Percentiles rank a stretch among this genome's conserved stretches.
Evolutionary conservation across 148 eudicot species (phyloP).

Genomic region (Rheum nobile): DNA sequence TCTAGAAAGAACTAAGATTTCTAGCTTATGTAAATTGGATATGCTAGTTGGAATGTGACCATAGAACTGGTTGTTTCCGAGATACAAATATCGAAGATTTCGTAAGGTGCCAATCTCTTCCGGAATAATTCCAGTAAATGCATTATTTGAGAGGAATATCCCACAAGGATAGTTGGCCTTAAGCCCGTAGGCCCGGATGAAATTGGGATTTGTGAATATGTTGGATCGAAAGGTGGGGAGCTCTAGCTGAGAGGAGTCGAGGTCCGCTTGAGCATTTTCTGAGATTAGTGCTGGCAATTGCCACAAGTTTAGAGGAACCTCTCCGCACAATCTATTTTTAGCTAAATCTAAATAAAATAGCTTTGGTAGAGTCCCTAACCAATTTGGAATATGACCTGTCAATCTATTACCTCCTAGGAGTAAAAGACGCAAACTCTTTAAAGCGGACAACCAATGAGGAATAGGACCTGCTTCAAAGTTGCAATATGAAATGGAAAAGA

Average conservation of each 20-base stretch:
- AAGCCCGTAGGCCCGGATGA: neutral
- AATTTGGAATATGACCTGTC: neutral
- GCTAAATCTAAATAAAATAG: neutral
- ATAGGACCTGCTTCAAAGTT: neutral
- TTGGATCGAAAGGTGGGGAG: neutral
- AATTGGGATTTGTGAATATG: neutral
- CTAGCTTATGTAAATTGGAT: neutral
- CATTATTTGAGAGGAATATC: neutral
- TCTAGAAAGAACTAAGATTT: neutral
- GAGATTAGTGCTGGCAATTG: neutral
- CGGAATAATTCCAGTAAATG: neutral
- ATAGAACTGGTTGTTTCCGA: neutral
- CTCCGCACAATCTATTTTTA: neutral
- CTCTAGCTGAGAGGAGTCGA: neutral
- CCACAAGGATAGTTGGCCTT: neutral
- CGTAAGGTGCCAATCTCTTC: neutral
- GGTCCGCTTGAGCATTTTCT: neutral
- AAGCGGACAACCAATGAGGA: neutral
- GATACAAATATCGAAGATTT: neutral
- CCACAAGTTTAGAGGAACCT: neutral
- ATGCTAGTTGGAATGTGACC: neutral
- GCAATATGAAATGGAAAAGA: neutral
- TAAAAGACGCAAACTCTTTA: neutral
- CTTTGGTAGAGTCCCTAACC: neutral
- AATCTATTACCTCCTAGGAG: neutral